Evolutionary conservation across 164 flowering plant genomes (phyloP), one percentile per base, ranked within the genome.

Genomic region (Protea cynaroides): DNA sequence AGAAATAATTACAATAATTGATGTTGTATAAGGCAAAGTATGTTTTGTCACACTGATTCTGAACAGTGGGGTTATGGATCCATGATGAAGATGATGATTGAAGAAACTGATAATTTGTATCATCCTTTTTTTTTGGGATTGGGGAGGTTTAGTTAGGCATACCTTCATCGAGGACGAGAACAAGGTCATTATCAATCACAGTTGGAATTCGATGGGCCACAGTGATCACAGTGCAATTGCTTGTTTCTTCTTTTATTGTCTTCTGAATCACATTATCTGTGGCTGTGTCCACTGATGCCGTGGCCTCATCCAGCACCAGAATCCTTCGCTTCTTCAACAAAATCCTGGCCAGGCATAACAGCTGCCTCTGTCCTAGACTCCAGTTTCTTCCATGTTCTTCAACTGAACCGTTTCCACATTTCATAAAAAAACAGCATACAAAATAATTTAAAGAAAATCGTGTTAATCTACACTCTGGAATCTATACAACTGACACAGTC

Each of bases 351-450:
- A 88, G 72, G 69, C 97, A 91, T 47, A 88, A 86, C 36, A 91
- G 84, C 65, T 88, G 97, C 75, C 96, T 74, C 62, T 88, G 93
- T 56, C 96, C 97, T 23, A 88, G 79, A 62, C 97, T 91, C 96
- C 91, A 91, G 65, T 91, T 91, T 74, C 80, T 82, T 62, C 97
- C 96, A 75, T 86, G 87, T 76, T 89, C 96, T 14, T 86, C 84
- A 59, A 90, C 97, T 85, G 85, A 75, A 62, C 6, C 56, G 61
- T 46, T n/a, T 29, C 50, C 40, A 36, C 17, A 66, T 38, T 52
- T 63, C 44, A 56, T 2, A n/a, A 69, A n/a, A 1, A 38, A 25
- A 24, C 25, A 57, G 13, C 9, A 13, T 13, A 40, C 14, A 9
- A 62, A 25, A 25, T 62, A 7, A 18, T 18, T 66, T 21, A 22